These are phyloP conservation scores for Paracamarosporium sp. DNA, from an alignment of 2,329 filamentous ascomycete genomes.

Conservation along the genomic window DNA sequence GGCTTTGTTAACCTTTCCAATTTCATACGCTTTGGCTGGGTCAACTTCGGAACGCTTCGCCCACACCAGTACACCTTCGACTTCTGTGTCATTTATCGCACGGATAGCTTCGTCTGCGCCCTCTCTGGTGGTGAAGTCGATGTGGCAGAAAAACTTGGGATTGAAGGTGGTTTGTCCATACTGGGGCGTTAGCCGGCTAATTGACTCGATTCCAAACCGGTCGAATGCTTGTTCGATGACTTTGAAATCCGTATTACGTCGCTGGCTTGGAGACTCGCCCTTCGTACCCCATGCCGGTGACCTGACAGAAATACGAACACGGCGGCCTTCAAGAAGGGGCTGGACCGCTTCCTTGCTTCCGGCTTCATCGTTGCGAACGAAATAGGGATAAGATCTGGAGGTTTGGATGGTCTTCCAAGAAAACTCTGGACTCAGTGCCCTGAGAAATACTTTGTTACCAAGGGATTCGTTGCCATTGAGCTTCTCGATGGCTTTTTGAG, in stretches of 20 bases:
- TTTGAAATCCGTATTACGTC: not conserved
- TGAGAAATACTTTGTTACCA: conserved; percentile 1
- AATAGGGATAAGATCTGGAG: not conserved
- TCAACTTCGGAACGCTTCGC: conserved; percentile 5
- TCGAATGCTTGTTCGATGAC: conserved; percentile 17
- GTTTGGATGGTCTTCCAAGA: conserved; percentile 10
- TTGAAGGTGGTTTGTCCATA: conserved; percentile 11
- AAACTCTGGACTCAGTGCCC: conserved; percentile 15
- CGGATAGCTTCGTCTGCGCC: conserved; percentile 25
- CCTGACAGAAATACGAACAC: conserved; percentile 21
- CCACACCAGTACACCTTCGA: conserved; percentile 19
- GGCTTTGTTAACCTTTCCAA: conserved; percentile 18
- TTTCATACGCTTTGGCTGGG: conserved; percentile 19
- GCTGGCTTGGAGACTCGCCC: not conserved
- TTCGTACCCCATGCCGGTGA: conserved; percentile 25
- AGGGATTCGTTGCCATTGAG: conserved; percentile 9
- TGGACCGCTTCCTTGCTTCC: conserved; percentile 16
- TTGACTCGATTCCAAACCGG: conserved; percentile 24
- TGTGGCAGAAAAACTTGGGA: conserved; percentile 20
- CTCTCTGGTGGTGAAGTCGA: conserved; percentile 33
- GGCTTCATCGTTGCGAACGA: conserved; percentile 16
- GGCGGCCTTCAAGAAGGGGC: conserved; percentile 27
- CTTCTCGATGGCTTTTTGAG: conserved; percentile 13
- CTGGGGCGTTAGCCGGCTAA: conserved; percentile 16
- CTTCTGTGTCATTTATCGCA: conserved; percentile 18